phyloP scores from a whole-genome alignment of 768 basidiomycete species.

The Xanthoconium stramineum region DNA sequence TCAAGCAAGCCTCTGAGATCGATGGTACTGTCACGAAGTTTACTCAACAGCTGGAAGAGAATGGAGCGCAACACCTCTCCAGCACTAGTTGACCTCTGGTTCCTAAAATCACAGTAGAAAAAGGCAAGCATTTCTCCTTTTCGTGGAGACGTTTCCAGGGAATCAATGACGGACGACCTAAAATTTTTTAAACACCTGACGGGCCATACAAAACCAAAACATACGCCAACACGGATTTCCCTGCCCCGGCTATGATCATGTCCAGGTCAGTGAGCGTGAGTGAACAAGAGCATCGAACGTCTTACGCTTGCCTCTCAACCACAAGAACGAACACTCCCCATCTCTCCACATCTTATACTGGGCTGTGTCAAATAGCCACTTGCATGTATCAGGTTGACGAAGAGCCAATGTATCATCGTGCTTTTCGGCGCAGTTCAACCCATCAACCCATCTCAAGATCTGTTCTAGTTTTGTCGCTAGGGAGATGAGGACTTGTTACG shows the following conservation, averaged over 20 bases:
- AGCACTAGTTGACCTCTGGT: background rate
- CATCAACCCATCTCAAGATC: background rate
- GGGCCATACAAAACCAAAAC: too few relatives aligned
- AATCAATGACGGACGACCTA: too few relatives aligned
- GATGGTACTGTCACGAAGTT: background rate
- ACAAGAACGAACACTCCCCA: background rate
- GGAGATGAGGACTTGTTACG: background rate
- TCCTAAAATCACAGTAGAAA: too few relatives aligned
- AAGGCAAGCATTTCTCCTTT: too few relatives aligned
- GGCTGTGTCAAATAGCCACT: background rate
- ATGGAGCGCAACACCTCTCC: background rate
- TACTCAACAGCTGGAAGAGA: background rate
- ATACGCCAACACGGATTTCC: background rate
- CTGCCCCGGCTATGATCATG: background rate
- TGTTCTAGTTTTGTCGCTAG: background rate
- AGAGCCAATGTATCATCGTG: background rate
- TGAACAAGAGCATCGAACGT: background rate
- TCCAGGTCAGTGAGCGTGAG: background rate
- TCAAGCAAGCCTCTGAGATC: background rate
- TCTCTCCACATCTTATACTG: background rate
- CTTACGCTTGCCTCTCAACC: slow-evolving; percentile 2
- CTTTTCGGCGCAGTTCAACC: background rate
- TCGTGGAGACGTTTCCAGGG: too few relatives aligned
- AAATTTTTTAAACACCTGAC: too few relatives aligned
- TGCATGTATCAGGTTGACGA: background rate